Conservation (phyloP, 2,329 filamentous ascomycete species). For the Fusarium humuli region DNA sequence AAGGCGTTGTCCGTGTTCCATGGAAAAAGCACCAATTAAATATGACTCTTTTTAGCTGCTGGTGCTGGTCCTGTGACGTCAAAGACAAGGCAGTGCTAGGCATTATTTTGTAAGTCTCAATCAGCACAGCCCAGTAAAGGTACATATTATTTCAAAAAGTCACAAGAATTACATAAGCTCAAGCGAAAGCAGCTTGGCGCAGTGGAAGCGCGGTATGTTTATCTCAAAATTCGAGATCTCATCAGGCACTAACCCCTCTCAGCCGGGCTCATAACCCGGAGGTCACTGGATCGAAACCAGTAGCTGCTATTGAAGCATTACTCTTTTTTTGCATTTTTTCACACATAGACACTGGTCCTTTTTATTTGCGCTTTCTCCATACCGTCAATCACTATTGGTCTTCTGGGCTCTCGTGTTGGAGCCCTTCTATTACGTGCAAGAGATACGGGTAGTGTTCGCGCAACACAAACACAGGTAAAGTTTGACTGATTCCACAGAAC, state of each 20-base stretch:
- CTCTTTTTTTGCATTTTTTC: neutral
- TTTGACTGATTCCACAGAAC: too few species aligned
- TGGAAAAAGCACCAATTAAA: neutral
- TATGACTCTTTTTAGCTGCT: neutral
- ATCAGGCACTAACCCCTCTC: conserved; percentile 9
- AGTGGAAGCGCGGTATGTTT: conserved; percentile 40
- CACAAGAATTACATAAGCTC: neutral
- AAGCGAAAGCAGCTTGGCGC: conserved; percentile 41
- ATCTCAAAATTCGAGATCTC: neutral
- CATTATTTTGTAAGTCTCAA: neutral
- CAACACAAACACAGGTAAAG: too few species aligned
- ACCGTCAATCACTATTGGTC: too few species aligned
- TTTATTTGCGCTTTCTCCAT: neutral
- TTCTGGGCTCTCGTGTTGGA: too few species aligned
- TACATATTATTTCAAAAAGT: fast-evolving
- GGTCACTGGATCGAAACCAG: conserved; percentile 37
- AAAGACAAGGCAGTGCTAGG: neutral
- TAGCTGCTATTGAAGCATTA: conserved; percentile 30
- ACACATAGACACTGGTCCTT: fast-evolving
- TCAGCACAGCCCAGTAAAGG: fast-evolving
- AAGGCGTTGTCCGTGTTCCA: neutral
- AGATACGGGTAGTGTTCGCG: too few species aligned
- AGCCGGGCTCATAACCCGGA: conserved; percentile 44
- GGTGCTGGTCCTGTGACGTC: neutral
- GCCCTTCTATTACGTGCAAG: too few species aligned